Evolutionary conservation across 2,329 filamentous ascomycete genomes (phyloP), one percentile per base, ranked within the genome.

Genomic region (Ascochyta lentis): DNA sequence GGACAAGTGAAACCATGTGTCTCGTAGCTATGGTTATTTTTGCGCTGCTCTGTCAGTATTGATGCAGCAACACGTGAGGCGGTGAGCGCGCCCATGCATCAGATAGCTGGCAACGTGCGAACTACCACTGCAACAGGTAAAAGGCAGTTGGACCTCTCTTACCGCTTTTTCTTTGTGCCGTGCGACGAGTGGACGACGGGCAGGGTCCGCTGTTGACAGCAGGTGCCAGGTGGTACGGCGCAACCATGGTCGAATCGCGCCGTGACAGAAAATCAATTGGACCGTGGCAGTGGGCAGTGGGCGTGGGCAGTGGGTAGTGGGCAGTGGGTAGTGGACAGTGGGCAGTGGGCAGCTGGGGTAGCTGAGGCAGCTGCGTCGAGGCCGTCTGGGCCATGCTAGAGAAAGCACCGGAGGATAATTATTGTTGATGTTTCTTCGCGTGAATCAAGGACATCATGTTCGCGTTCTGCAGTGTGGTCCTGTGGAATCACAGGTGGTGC

Each of bases 111-210:
- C 60, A 56, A 48, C 42, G 49, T 59, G 54, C 48, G 59, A 61
- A 67, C 64, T 69, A 71, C 61, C 53, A 54, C 69, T 66, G 44
- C 60, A 67, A 68, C 45, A 66, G 68, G 68, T 58, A 70, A 65
- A 35, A 61, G 60, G 59, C 49, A 50, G 56, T 58, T 49, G 56
- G 61, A 61, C 62, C 35, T 33, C 44, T 55, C 56, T 69, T 74
- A 74, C 72, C 72, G 72, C 72, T 69, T 65, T 70, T 74, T 73
- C 58, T 56, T 26, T 40, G 54, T 53, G 63, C 62, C 29, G 64
- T 61, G 61, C 60, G 49, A 59, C 66, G 55, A 64, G 46, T 55
- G 54, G 40, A 50, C 40, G 53, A 61, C 44, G 54, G 44, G 35
- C 35, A 51, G 50, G 19, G 37, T 24, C 39, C 65, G 63, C 64